Percentiles rank a stretch among this genome's conserved stretches.
phyloP scores from a whole-genome alignment of 352 stramenopile species.

The Globisporangium spinosum region DNA sequence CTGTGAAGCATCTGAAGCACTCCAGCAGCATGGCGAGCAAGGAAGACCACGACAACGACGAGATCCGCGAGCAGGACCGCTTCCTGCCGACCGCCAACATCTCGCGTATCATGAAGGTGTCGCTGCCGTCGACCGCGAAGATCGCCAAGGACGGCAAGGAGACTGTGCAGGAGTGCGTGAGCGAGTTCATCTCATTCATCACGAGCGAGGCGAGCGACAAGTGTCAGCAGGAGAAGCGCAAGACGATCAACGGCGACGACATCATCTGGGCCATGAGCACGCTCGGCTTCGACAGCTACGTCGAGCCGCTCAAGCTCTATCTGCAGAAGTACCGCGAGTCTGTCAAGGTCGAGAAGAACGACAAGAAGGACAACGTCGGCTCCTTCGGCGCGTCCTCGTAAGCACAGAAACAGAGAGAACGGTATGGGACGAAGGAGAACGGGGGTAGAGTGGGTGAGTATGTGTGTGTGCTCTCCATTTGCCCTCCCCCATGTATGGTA shows the following conservation, averaged over 20 bases:
- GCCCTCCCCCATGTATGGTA: slow-evolving; percentile 6
- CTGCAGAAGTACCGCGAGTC: slow-evolving; percentile 97
- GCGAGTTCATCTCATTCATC: slow-evolving; percentile 99
- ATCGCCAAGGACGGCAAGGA: slow-evolving; percentile 99
- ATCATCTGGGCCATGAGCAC: slow-evolving; percentile 99
- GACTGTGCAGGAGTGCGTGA: slow-evolving; percentile 99
- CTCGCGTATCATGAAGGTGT: slow-evolving; percentile 99
- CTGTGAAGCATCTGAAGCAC: not conserved
- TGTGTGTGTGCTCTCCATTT: not conserved
- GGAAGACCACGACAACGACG: slow-evolving; percentile 85
- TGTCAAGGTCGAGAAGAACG: slow-evolving; percentile 88
- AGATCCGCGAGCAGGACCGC: slow-evolving; percentile 95
- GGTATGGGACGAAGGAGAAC: not conserved
- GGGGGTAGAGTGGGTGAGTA: not conserved
- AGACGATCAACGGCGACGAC: slow-evolving; percentile 99
- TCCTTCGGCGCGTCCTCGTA: slow-evolving; percentile 84
- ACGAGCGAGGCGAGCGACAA: slow-evolving; percentile 98
- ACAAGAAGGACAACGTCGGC: slow-evolving; percentile 89
- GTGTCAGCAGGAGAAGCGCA: slow-evolving; percentile 99
- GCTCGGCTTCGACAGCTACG: slow-evolving; percentile 99
- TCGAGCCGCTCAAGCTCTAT: slow-evolving; percentile 99
- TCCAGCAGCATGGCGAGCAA: slow-evolving; percentile 58
- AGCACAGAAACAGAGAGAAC: not conserved
- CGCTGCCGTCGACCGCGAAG: slow-evolving; percentile 97
- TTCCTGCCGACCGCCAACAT: slow-evolving; percentile 99